Conservation (phyloP, 306 rosid species). For the Casuarina glauca region DNA sequence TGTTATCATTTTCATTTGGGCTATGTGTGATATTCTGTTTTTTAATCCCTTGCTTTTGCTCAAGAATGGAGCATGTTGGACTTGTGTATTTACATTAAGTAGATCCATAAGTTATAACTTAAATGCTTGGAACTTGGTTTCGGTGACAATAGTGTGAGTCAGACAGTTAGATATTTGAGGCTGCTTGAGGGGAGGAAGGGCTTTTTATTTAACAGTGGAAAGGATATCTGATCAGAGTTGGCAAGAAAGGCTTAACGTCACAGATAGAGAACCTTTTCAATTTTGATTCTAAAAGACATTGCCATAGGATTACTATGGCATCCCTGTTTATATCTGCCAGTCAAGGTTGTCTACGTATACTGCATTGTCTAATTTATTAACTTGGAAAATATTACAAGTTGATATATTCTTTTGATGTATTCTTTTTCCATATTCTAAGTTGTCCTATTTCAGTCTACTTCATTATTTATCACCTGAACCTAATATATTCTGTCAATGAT, state of each 20-base stretch:
- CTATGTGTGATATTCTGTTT: neutral
- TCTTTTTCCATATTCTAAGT: neutral
- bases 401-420: neutral
- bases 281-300: neutral
- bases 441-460: neutral
- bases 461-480: neutral
- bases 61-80: neutral
- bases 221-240: neutral
- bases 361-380: neutral
- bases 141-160: neutral
- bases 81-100: neutral
- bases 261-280: neutral
- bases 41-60: neutral
- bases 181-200: neutral
- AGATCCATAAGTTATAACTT: neutral
- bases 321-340: neutral
- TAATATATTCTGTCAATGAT: neutral
- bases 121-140: neutral
- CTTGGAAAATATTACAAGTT: neutral
- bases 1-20: neutral
- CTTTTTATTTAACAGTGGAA: neutral
- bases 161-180: neutral
- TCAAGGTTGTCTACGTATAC: neutral
- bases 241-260: neutral
- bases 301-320: neutral